A percentile compares a stretch with the other conserved stretches of the same genome.
These are phyloP conservation scores for Pseudophaeomoniella oleicola DNA, from an alignment of 2,329 filamentous ascomycete genomes.

Conservation along the genomic window DNA sequence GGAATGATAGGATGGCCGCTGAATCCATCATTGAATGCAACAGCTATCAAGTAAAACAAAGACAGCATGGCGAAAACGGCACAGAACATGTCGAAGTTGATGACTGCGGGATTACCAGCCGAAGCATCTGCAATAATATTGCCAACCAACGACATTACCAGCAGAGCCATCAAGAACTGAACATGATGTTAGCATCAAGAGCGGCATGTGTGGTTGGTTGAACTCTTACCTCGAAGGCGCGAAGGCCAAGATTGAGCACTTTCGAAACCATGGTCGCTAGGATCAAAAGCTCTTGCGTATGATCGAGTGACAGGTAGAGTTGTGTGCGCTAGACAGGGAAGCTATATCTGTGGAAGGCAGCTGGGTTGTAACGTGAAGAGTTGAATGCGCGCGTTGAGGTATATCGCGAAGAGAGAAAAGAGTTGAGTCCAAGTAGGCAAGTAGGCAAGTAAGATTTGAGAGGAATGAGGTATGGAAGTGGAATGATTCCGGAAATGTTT, in stretches of 20 bases:
- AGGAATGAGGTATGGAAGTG: too few relatives aligned
- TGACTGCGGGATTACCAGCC: conserved; percentile 39
- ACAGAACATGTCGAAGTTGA: conserved; percentile 39
- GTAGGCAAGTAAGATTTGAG: too few relatives aligned
- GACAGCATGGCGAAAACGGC: conserved; percentile 32
- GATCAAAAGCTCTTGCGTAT: too few relatives aligned
- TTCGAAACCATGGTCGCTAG: conserved; percentile 26
- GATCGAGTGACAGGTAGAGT: too few relatives aligned
- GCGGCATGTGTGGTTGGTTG: not conserved
- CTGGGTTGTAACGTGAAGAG: too few relatives aligned
- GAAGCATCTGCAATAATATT: conserved; percentile 44
- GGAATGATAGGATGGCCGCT: conserved; percentile 27
- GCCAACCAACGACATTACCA: conserved; percentile 46
- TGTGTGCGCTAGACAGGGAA: too few relatives aligned
- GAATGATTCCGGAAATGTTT: too few relatives aligned
- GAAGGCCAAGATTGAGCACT: conserved; percentile 23
- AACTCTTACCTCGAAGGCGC: conserved; percentile 23
- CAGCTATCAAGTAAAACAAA: conserved; percentile 32
- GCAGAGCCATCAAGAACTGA: conserved; percentile 44
- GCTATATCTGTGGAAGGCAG: too few relatives aligned
- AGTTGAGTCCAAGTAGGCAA: too few relatives aligned
- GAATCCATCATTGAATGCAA: conserved; percentile 24
- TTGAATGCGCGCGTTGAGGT: too few relatives aligned
- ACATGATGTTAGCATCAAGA: conserved; percentile 5
- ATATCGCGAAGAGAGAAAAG: too few relatives aligned